Evolutionary conservation across 129 eudicot species (phyloP).

Genomic region (Artemisia annua): DNA sequence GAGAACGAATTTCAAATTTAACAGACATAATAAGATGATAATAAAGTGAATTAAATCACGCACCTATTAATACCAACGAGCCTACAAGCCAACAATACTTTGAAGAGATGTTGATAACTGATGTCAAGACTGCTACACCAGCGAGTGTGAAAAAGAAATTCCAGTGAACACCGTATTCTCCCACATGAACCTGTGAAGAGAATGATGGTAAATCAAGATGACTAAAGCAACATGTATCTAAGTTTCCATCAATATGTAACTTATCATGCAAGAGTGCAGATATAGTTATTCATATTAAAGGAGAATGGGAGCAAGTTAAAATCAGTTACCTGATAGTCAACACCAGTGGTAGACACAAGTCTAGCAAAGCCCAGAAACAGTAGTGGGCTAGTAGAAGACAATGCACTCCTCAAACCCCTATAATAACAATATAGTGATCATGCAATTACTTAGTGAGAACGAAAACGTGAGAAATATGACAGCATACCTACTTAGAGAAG

Average conservation of each 20-base stretch:
- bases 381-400: conserved; percentile 69
- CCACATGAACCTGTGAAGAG: conserved; percentile 74
- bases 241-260: too few relatives aligned
- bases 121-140: conserved; percentile 78
- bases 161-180: conserved; percentile 97
- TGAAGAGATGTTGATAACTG: conserved; percentile 61
- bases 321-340: conserved; percentile 79
- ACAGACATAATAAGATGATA: neutral
- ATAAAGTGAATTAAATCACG: conserved; percentile 16
- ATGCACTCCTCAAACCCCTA: conserved; percentile 68
- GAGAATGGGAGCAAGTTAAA: neutral
- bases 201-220: conserved; percentile 11
- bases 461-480: neutral
- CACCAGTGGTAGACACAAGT: conserved; percentile 72
- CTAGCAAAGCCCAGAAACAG: conserved; percentile 84
- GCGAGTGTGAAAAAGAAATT: conserved; percentile 97
- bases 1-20: neutral
- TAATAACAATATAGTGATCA: conserved; percentile 21
- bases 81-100: conserved; percentile 74
- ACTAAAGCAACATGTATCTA: neutral
- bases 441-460: neutral
- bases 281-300: too few relatives aligned
- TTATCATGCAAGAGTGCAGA: too few relatives aligned
- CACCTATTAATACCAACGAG: conserved; percentile 61
- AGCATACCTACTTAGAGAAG: neutral